These are phyloP conservation scores for Leccinum pallidistipes DNA, from an alignment of 1,284 basidiomycete genomes.

Conservation along the genomic window DNA sequence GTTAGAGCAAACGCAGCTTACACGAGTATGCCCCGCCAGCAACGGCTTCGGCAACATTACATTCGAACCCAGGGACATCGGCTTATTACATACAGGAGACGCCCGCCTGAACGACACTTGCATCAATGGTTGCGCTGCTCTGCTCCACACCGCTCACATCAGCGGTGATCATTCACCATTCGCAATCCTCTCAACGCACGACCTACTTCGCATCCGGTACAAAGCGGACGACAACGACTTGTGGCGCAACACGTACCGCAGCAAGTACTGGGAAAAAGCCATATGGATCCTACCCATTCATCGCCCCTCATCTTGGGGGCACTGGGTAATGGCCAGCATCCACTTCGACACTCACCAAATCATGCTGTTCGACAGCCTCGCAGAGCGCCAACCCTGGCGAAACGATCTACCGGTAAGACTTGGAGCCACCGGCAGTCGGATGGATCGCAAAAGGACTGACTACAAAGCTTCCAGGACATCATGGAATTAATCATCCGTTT, in stretches of 20 bases:
- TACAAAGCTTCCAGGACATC: not conserved
- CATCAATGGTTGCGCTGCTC: constrained; percentile 12
- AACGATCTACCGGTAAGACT: not conserved
- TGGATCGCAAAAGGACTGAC: not conserved
- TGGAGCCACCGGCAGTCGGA: not conserved
- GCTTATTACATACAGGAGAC: not conserved
- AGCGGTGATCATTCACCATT: not conserved
- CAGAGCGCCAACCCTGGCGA: constrained; percentile 7
- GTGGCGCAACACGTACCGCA: constrained; percentile 5
- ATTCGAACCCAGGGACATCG: not conserved
- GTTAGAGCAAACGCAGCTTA: not conserved
- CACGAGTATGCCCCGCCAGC: not conserved
- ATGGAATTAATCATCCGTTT: not conserved
- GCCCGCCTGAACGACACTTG: constrained; percentile 13
- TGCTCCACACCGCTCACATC: not conserved
- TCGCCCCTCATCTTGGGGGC: not conserved
- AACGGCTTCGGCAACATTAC: not conserved
- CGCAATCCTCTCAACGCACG: constrained; percentile 10
- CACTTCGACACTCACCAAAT: not conserved
- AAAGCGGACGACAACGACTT: constrained; percentile 6
- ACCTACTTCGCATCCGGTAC: constrained; percentile 9
- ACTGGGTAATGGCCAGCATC: constrained; percentile 14
- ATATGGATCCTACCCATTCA: constrained; percentile 19
- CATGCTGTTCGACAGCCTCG: constrained; percentile 15
- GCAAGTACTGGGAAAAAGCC: constrained; percentile 11